phyloP scores from a whole-genome alignment of 495 filamentous ascomycete species.

The Chaetomidium leptoderma region DNA sequence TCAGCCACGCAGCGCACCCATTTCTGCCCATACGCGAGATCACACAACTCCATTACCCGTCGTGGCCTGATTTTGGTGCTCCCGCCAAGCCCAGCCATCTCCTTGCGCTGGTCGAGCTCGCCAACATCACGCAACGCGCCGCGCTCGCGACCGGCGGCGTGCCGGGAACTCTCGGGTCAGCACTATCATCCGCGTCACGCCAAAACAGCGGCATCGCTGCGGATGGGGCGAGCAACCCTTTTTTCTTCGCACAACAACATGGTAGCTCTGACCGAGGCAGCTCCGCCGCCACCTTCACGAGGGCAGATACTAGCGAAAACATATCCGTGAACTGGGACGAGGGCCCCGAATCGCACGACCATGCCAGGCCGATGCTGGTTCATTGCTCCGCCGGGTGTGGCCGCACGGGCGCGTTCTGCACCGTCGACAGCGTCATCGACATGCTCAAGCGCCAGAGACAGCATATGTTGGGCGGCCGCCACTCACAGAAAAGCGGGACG shows the following conservation, averaged over 20 bases:
- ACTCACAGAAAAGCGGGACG: not conserved
- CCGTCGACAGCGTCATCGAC: conserved; percentile 88
- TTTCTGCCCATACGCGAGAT: conserved; percentile 88
- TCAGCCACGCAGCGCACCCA: conserved; percentile 70
- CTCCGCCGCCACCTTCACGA: conserved; percentile 2
- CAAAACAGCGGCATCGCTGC: conserved; percentile 8
- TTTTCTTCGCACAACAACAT: conserved; percentile 8
- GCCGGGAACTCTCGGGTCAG: conserved; percentile 39
- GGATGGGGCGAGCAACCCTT: not conserved
- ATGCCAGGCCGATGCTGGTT: conserved; percentile 71
- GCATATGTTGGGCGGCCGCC: conserved; percentile 15
- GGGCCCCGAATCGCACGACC: conserved; percentile 51
- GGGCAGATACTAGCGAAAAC: conserved; percentile 15
- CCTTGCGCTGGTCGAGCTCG: conserved; percentile 79
- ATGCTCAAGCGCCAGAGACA: conserved; percentile 79
- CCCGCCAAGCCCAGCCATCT: conserved; percentile 85
- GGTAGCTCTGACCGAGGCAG: not conserved
- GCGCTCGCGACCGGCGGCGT: conserved; percentile 38
- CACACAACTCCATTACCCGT: conserved; percentile 89
- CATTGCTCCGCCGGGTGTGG: conserved; percentile 96
- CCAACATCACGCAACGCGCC: conserved; percentile 57
- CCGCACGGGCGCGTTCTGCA: conserved; percentile 92
- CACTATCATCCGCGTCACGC: not conserved
- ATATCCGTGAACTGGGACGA: conserved; percentile 36
- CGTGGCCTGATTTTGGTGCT: conserved; percentile 94